Base-by-base conservation (phyloP, 495 filamentous ascomycete genomes). In the Talaromyces proteolyticus region DNA sequence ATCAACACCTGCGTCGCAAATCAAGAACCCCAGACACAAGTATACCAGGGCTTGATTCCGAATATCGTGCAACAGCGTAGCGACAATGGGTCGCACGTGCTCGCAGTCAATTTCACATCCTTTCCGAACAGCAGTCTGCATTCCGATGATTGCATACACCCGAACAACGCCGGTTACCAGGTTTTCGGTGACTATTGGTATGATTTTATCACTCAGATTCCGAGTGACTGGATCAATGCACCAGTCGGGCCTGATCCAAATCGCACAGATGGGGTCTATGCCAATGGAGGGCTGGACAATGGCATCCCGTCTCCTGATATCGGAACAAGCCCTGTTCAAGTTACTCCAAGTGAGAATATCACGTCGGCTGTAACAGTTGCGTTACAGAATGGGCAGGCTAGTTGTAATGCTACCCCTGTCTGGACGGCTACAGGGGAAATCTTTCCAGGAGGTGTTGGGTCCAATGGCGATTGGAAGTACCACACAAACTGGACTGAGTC, bases 71-170 rank as follows among this genome's bases (percentile, higher is more conserved):
- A 34, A 34, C 29, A 34, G 14, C 29, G 29, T 10, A 4, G 29
- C 14, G 29, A 34, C 29, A 34, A 34, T 14, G 29, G 29, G 29
- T 34, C 29, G 8, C 42, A 23, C 21, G 10, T 45, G 8, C 20
- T 45, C 17, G 21, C 21, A 6, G 42, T 23, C n/a, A n/a, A 45
- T n/a, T n/a, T 45, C 14, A 21, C 20, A 12, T 6, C 17, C 5
- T 45, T 45, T 23, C 42, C 42, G 5, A n/a, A n/a, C 5, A 23
- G 25, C 20, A 19, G 25, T 21, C 42, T 45, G 19, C 42, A 45
- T n/a, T 14, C n/a, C 8, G 42, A 45, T 23, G 42, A 45, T 25
- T 45, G 42, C 20, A 45, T 45, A n/a, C 42, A 45, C 21, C 42
- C 42, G 10, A 45, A 16, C 5, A 45, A 45, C n/a, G 20, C 20